These are phyloP conservation scores for Hapsidospora chrysogenum DNA, from an alignment of 495 filamentous ascomycete genomes.

Conservation along the genomic window DNA sequence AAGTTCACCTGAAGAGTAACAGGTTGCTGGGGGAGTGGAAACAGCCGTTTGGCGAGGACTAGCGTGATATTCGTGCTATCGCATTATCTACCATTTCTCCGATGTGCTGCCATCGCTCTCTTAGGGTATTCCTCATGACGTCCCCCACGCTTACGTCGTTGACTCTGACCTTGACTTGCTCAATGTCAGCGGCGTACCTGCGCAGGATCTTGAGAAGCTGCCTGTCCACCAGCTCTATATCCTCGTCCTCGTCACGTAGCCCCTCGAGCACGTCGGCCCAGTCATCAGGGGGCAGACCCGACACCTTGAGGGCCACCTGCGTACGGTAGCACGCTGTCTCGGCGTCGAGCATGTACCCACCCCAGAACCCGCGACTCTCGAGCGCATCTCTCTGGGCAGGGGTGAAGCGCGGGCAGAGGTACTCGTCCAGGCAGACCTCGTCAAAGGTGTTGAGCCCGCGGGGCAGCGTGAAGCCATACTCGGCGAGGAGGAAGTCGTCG, in stretches of 20 bases:
- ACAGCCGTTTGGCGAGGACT: no score
- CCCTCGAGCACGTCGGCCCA: constrained; percentile 23
- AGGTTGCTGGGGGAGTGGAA: no score
- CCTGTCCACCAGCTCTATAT: constrained; percentile 14
- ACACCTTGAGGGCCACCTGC: constrained; percentile 44
- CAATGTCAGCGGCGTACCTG: neutral
- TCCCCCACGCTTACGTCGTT: neutral
- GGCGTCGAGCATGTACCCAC: constrained; percentile 47
- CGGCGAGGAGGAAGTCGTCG: constrained; percentile 67
- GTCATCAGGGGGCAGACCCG: constrained; percentile 15
- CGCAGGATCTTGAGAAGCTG: constrained; percentile 10
- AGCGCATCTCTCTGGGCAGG: constrained; percentile 29
- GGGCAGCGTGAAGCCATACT: constrained; percentile 64
- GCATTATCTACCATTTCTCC: constrained; percentile 3
- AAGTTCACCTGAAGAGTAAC: no score
- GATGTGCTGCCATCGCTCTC: constrained; percentile 13
- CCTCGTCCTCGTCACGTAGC: constrained; percentile 17
- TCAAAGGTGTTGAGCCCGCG: constrained; percentile 47
- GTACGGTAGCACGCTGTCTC: constrained; percentile 54
- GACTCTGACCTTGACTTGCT: neutral
- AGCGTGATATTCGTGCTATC: neutral
- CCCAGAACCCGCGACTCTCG: constrained; percentile 43
- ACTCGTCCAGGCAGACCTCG: constrained; percentile 48
- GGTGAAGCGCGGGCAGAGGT: constrained; percentile 38
- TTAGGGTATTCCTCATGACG: constrained; percentile 9